Conservation (phyloP, 345 rosid species). For the Clarkia xantiana region DNA sequence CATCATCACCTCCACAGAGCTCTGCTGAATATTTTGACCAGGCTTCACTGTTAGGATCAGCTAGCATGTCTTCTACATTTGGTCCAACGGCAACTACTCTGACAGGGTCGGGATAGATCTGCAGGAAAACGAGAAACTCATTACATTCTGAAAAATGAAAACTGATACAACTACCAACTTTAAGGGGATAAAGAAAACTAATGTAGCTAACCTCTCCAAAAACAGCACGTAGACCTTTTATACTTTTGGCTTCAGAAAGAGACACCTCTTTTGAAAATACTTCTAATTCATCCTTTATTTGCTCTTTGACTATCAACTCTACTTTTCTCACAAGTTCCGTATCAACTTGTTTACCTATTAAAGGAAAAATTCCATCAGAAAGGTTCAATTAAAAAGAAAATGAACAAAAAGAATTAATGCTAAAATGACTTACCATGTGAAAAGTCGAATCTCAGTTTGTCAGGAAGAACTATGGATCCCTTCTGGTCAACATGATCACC, state of each 20-base stretch:
- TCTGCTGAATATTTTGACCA: conserved; percentile 76
- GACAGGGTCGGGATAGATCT: conserved; percentile 95
- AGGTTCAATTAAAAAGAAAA: neutral
- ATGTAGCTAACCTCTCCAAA: conserved; percentile 76
- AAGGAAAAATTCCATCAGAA: neutral
- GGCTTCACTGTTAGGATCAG: conserved; percentile 67
- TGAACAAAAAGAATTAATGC: neutral
- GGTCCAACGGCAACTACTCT: conserved; percentile 83
- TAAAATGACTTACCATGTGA: conserved; percentile 58
- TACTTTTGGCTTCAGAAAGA: conserved; percentile 60
- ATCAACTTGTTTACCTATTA: conserved; percentile 70
- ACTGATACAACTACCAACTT: neutral
- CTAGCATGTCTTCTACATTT: conserved; percentile 64
- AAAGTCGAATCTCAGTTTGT: conserved; percentile 90
- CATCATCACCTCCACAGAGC: conserved; percentile 77
- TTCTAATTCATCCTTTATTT: conserved; percentile 72
- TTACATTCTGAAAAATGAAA: neutral
- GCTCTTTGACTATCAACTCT: conserved; percentile 78
- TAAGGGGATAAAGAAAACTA: conserved; percentile 9
- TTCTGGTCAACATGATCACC: conserved; percentile 95
- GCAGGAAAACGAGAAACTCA: conserved; percentile 8
- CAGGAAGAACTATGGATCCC: conserved; percentile 96
- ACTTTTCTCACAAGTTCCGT: conserved; percentile 62
- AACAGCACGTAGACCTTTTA: conserved; percentile 81
- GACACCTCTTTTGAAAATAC: conserved; percentile 70